Base-by-base conservation (phyloP, 1,284 basidiomycete genomes). In the Spongiforma sp. region DNA sequence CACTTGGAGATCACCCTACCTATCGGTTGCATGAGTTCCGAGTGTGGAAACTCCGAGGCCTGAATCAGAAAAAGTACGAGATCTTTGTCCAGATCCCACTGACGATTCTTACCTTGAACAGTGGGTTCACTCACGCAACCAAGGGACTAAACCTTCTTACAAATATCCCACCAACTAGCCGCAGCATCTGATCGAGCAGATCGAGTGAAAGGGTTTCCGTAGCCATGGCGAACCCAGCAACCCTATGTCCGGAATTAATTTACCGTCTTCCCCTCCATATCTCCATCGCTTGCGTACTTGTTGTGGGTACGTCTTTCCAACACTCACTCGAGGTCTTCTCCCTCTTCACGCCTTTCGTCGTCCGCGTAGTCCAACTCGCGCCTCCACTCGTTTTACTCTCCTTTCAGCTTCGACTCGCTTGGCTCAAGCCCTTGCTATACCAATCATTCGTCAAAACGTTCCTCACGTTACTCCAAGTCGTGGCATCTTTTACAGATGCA, bases 151-250 rank as follows among this genome's bases (percentile, higher is more conserved):
- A 39, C 55, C 24, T 59, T 57, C 39, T 61, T 64, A 28, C 57
- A 58, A 46, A 60, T 48, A 33, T 67, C 65, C 30, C 63, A 57
- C 54, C 53, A 6, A 34, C 46, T 10, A 52, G 53, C 2, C 43
- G 21, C 52, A 59, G 52, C 53, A 57, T 19, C 5, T 28, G 48
- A 24, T 50, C 1, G 48, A 57, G 30, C 33, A 32, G 21, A n/a
- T 60, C 50, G 48, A 59, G 33, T 39, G 54, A 43, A 67, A 46
- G 19, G 5, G 15, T 60, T 46, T 39, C 53, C 48, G 71, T 73
- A 73, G 63, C 48, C 72, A 73, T 73, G 72, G 68, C n/a, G 37
- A 73, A 62, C 37, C 53, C 30, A 52, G 56, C n/a, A 64, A 52
- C 66, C 34, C 37, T 63, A 32, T 63, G 15, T 61, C 61, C 60